Conservation (phyloP, 2,329 filamentous ascomycete species). For the Pezicula radicicola region DNA sequence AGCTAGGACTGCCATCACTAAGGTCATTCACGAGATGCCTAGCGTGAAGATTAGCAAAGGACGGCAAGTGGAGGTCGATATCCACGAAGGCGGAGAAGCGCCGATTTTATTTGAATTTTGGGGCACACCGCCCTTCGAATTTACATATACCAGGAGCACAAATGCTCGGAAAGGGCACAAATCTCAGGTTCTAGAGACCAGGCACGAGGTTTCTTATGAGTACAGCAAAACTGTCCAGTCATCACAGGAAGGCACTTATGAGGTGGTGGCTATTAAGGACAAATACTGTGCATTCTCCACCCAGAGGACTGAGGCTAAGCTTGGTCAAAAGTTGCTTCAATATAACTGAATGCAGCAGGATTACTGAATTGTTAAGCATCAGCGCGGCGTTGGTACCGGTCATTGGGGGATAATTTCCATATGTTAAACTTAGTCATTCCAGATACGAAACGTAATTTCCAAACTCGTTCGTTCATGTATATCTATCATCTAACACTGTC, state of each 20-base stretch:
- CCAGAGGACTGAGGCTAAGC: conserved; percentile 51
- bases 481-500: not conserved
- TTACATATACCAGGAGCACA: conserved; percentile 90
- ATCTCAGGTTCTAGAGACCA: conserved; percentile 81
- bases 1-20: conserved; percentile 72
- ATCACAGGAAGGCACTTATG: conserved; percentile 93
- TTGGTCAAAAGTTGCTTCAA: conserved; percentile 32
- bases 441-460: not conserved
- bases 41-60: conserved; percentile 89
- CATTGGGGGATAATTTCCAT: not conserved
- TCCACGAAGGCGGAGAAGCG: conserved; percentile 93
- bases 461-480: not conserved
- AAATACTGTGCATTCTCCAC: conserved; percentile 86
- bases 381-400: conserved; percentile 28
- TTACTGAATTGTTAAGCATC: conserved; percentile 14
- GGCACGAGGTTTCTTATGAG: conserved; percentile 81
- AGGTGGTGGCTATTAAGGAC: conserved; percentile 95
- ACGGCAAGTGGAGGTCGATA: conserved; percentile 77
- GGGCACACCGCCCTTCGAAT: conserved; percentile 94
- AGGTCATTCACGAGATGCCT: conserved; percentile 87
- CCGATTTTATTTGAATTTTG: conserved; percentile 95
- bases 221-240: conserved; percentile 78
- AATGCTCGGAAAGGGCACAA: conserved; percentile 78
- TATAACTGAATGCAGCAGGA: conserved; percentile 1
- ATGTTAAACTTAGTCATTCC: not conserved